Evolutionary conservation across 306 rosid species (phyloP).

Genomic region (Lupinus albus): DNA sequence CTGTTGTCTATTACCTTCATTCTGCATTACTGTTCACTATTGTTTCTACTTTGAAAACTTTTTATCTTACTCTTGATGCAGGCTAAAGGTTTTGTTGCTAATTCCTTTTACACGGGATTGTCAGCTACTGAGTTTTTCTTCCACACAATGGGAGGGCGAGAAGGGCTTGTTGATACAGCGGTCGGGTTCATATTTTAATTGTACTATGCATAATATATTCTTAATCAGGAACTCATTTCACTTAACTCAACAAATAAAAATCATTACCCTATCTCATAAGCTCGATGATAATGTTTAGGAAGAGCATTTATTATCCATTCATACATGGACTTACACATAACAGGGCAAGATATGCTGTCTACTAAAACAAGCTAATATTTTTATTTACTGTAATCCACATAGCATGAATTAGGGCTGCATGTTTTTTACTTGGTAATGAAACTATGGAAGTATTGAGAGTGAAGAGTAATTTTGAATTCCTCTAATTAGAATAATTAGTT

Average conservation of each 20-base stretch:
- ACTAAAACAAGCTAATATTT: constrained; percentile 3
- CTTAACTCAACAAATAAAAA: constrained; percentile 12
- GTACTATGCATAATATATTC: constrained; percentile 20
- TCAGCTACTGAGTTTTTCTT: constrained; percentile 95
- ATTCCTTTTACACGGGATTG: constrained; percentile 92
- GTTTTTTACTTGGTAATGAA: constrained; percentile 13
- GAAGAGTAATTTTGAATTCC: background rate
- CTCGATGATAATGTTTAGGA: constrained; percentile 16
- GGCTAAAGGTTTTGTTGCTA: constrained; percentile 95
- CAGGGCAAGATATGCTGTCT: background rate
- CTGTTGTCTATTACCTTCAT: background rate
- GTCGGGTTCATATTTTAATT: constrained; percentile 46
- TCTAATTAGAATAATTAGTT: background rate
- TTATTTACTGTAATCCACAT: background rate
- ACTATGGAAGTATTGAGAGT: background rate
- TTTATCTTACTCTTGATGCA: constrained; percentile 49
- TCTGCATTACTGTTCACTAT: background rate
- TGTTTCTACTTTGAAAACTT: constrained; percentile 39
- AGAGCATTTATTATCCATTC: constrained; percentile 22
- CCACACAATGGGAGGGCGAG: constrained; percentile 98
- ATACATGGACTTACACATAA: background rate
- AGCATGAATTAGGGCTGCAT: constrained; percentile 29
- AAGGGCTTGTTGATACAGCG: constrained; percentile 97
- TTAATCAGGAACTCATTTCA: constrained; percentile 22
- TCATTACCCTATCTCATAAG: background rate